Evolutionary conservation across 768 basidiomycete species (phyloP), one percentile per base, ranked within the genome.

Genomic region (Gymnopilus dilepis): DNA sequence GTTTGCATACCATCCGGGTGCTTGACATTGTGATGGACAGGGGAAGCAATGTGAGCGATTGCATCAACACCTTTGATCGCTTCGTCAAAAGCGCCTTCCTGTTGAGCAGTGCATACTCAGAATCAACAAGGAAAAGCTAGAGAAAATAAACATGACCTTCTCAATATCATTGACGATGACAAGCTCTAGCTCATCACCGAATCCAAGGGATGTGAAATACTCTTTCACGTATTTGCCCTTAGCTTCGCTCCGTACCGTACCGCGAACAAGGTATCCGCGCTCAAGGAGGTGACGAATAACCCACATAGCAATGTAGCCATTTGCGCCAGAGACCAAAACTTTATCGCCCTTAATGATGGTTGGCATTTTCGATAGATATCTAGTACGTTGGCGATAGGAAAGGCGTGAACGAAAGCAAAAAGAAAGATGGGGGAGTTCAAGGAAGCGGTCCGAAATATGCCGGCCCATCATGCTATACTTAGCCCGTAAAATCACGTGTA

Each of bases 51-150:
- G 70, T 92, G 91, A 40, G 77, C 81, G 53, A 95, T 84, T 0
- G 83, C 93, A 61, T 91, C 86, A 12, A 94, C 85, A 1, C 83
- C 90, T 70, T 86, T 84, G 60, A 94, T 88, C 1, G 87, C 91
- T 51, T 91, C 85, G 70, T 94, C 91, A 64, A 93, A 95, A 0
- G 88, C 89, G 6, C 84, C 85, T 1, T 80, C 81, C 86, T 87
- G 58, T n/a, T n/a, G 40, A 17, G 15, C 15, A n/a, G 15, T 41
- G 7, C 15, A 6, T 2, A 9, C 11, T 21, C 6, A 45, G 19
- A 45, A 24, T 5, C 34, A 3, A 37, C 34, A 5, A 21, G 11
- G 11, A n/a, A n/a, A n/a, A n/a, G n/a, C n/a, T 45, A 12, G 21
- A 26, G 1, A 24, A 22, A 21, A 45, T 21, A n/a, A n/a, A n/a